Base-by-base conservation (phyloP, 78 protist genomes). In the Speleostelium caveatum region DNA sequence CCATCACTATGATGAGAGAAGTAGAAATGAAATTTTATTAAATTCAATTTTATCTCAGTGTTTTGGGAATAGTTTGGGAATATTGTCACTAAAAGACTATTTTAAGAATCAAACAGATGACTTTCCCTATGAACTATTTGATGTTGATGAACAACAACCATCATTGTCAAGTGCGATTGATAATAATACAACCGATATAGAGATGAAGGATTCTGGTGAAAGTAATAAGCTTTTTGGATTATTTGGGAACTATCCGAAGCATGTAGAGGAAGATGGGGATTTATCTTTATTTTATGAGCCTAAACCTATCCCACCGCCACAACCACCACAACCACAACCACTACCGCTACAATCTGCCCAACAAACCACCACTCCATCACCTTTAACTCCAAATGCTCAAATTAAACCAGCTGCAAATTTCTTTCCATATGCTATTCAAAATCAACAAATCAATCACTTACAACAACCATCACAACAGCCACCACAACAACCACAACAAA, bases 221-320 rank as follows among this genome's bases (percentile, higher is more conserved):
- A 58, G 0, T n/a, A 68, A 68, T 10, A 24, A 24, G 7, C 4
- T 7, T 24, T 8, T 53, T 4, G 65, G 65, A 33, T 56, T 73
- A 14, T 73, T 73, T 73, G 80, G 67, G 1, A 56, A 56, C 36
- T 53, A 8, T 58, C 80, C 67, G 12, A 56, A n/a, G 36, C 65
- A 56, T 41, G 30, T 73, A 2, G 80, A 56, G 5, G 80, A 73
- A 38, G n/a, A 26, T 56, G 53, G 55, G 6, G 65, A 56, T 30
- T 19, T 58, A n/a, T 66, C 88, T 1, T 17, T 79, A 30, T 79
- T 79, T 68, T 38, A 66, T 26, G 88, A 79, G 24, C 67, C 75
- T 2, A 79, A 39, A 63, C 75, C 41, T 17, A 24, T 35, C 5
- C 3, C 49, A 42, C 2, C 16, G 3, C 65, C 53, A 55, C 22